Evolutionary conservation across 345 rosid species (phyloP).

Genomic region (Leavenworthia alabamica): DNA sequence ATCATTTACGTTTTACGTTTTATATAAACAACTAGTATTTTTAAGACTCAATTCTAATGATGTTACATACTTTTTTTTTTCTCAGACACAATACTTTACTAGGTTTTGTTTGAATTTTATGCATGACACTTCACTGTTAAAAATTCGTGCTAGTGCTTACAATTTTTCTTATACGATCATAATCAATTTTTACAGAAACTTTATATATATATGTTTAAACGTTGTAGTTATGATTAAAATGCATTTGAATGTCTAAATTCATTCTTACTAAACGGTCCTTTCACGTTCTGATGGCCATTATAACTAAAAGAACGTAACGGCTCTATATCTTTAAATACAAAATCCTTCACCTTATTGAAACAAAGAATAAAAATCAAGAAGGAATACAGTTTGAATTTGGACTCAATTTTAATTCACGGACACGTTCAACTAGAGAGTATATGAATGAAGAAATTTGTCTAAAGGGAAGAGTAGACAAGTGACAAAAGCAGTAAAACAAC

Average conservation of each 20-base stretch:
- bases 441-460: neutral
- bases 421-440: conserved; percentile 15
- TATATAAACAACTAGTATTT: neutral
- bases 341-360: neutral
- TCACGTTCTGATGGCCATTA: too few species aligned
- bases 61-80: neutral
- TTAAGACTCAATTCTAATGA: neutral
- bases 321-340: neutral
- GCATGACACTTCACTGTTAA: neutral
- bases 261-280: too few species aligned
- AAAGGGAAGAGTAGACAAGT: conserved; percentile 11
- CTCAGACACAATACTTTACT: neutral
- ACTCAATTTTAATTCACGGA: neutral
- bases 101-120: neutral
- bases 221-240: neutral
- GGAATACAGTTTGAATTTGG: neutral
- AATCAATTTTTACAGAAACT: neutral
- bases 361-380: neutral
- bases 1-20: neutral
- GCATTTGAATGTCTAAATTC: neutral
- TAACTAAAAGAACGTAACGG: neutral
- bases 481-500: neutral
- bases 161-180: neutral
- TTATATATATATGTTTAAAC: neutral
- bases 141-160: neutral